Evolutionary conservation across 768 basidiomycete species (phyloP).

Genomic region (Mycena indigotica): DNA sequence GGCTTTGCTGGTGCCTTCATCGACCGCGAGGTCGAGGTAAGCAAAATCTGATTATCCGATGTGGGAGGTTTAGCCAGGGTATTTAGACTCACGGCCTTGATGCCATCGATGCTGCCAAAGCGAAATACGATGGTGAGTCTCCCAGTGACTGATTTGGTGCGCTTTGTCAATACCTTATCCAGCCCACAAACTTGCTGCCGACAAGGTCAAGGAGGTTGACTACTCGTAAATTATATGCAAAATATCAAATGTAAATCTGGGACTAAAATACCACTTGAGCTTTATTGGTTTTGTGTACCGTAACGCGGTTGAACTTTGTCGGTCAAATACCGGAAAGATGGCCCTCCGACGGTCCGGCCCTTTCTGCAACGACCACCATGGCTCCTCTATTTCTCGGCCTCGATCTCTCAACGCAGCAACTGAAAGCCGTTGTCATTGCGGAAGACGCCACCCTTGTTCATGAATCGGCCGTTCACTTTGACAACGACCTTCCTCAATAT

Average conservation of each 20-base stretch:
- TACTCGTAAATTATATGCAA: not conserved
- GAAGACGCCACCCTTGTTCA: constrained; percentile 60
- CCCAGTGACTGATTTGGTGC: not conserved
- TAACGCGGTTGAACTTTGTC: not conserved
- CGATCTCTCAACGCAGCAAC: constrained; percentile 84
- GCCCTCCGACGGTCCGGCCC: not conserved
- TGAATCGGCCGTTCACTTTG: constrained; percentile 77
- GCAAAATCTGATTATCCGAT: too few relatives aligned
- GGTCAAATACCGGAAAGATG: not conserved
- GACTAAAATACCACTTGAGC: not conserved
- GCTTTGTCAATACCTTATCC: not conserved
- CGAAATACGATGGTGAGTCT: constrained; percentile 38
- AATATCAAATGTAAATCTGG: not conserved
- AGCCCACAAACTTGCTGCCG: constrained; percentile 20
- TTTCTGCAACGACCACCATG: not conserved
- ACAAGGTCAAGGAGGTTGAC: not conserved
- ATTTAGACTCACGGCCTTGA: constrained; percentile 61
- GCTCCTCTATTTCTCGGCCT: constrained; percentile 67
- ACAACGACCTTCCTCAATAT: constrained; percentile 73
- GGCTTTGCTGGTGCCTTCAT: constrained; percentile 47
- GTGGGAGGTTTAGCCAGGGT: too few relatives aligned
- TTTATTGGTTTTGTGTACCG: not conserved
- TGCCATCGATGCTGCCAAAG: constrained; percentile 45
- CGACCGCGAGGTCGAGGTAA: constrained; percentile 44
- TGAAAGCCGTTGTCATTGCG: constrained; percentile 73